Evolutionary conservation across 2,329 filamentous ascomycete genomes (phyloP), one percentile per base, ranked within the genome.

Genomic region (Colletotrichum salicis): DNA sequence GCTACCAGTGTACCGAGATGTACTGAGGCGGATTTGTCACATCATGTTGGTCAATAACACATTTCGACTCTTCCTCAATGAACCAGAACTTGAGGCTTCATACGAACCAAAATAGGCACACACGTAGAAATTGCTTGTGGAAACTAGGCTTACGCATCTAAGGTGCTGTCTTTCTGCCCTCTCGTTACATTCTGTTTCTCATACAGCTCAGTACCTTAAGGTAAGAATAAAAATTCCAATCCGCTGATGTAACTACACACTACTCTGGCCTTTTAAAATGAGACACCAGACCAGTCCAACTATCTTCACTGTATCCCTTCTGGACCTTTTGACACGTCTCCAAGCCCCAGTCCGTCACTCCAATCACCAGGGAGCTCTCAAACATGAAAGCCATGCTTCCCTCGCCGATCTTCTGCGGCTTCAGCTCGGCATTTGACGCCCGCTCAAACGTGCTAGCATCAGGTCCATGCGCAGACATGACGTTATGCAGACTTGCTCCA

Each of bases 241-340:
- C 6, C 41, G 41, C 41, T n/a, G 8, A 45, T n/a, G 41, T 8
- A 5, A 19, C 1, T n/a, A 8, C 6, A 27, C 5, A 15, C 57
- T 22, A 51, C 29, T 67, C 33, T 4, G 64, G 68, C 24, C 58
- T 51, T 41, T 52, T 60, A 19, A 71, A 72, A 29, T 72, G 62
- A 85, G 48, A 58, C n/a, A 54, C 41, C 24, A 69, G 31, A 12
- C 59, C 56, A 15, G 56, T 35, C 91, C 91, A 93, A 76, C 89
- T 91, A 80, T 92, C 89, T 12, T 86, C 86, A 78, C 91, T 92
- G 75, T 93, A 93, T 64, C 87, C 86, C 68, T 87, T 83, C 79
- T 79, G 76, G 2, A 76, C 71, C 69, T 79, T 78, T 24, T 76
- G 73, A 6, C 75, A 92, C 70, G 86, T 76, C 22, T 77, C 74